phyloP scores from a whole-genome alignment of 805 yeast species.

The Candida palmyrensis region DNA sequence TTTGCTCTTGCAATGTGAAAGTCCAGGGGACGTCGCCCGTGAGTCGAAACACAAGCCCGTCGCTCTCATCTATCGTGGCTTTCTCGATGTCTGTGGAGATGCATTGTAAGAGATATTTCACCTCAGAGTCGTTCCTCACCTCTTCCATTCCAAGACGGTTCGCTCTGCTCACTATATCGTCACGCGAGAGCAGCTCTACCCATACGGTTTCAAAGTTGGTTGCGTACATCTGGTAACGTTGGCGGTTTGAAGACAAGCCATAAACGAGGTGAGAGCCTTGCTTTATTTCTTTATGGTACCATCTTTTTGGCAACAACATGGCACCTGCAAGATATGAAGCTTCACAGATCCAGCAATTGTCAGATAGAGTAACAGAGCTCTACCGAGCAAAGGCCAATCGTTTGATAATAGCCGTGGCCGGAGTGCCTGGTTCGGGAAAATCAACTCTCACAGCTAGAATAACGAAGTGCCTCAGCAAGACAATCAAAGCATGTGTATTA shows the following conservation, averaged over 20 bases:
- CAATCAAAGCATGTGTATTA: conserved; percentile 16
- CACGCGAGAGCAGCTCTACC: conserved; percentile 15
- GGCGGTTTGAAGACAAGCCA: no score
- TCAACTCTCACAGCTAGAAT: conserved; percentile 56
- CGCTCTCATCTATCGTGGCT: no score
- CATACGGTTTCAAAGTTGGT: conserved; percentile 25
- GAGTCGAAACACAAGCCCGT: conserved; percentile 1
- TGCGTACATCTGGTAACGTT: conserved; percentile 19
- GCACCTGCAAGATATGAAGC: neutral
- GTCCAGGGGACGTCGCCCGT: conserved; percentile 16
- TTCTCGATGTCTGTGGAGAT: neutral
- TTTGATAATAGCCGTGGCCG: conserved; percentile 56
- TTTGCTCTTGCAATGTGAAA: conserved; percentile 11
- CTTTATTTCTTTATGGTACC: neutral
- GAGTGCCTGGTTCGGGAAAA: conserved; percentile 85
- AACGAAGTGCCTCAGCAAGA: conserved; percentile 18
- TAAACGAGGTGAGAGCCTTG: conserved; percentile 6
- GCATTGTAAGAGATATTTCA: neutral
- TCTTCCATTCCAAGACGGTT: conserved; percentile 23
- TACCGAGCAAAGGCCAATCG: conserved; percentile 38
- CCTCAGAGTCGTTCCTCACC: conserved; percentile 9
- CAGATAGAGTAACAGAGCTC: conserved; percentile 7
- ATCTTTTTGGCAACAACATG: conserved; percentile 1
- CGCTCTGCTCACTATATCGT: conserved; percentile 14
- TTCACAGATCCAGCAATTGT: conserved; percentile 7